phyloP scores from a whole-genome alignment of 2,329 filamentous ascomycete genomes.

The Raffaelea deltoideospora region DNA sequence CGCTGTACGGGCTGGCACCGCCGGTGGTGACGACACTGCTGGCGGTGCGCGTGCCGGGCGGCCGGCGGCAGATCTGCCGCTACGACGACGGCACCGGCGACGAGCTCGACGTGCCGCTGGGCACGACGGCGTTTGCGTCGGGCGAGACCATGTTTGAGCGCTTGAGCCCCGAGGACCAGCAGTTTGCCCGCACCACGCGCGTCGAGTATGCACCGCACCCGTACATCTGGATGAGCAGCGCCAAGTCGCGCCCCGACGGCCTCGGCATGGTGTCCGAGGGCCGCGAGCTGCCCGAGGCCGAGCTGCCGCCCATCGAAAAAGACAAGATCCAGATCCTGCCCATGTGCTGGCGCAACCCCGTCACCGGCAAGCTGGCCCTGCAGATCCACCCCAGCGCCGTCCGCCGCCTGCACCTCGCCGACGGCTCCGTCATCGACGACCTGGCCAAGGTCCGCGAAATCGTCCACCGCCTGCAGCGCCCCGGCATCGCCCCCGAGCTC shows the following conservation, averaged over 20 bases:
- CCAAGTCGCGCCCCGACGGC: constrained; percentile 51
- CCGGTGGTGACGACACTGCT: constrained; percentile 58
- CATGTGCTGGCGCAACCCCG: constrained; percentile 65
- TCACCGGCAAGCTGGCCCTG: constrained; percentile 52
- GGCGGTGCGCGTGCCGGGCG: constrained; percentile 59
- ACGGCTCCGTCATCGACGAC: constrained; percentile 56
- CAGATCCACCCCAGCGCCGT: constrained; percentile 63
- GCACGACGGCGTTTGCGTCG: constrained; percentile 62
- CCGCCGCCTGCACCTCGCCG: constrained; percentile 49
- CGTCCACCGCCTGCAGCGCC: constrained; percentile 55
- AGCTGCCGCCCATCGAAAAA: constrained; percentile 50
- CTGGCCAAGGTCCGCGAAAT: constrained; percentile 49
- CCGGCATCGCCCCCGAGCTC: constrained; percentile 50
- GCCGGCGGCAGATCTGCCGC: constrained; percentile 32
- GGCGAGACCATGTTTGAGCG: constrained; percentile 56
- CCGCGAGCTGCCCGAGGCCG: constrained; percentile 37
- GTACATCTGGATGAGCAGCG: constrained; percentile 66
- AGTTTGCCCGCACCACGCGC: constrained; percentile 49
- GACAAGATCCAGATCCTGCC: constrained; percentile 57
- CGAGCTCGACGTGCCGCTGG: constrained; percentile 51
- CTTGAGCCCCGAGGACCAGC: constrained; percentile 49
- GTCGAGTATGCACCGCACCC: constrained; percentile 68
- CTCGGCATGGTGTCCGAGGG: constrained; percentile 48
- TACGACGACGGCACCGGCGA: constrained; percentile 61
- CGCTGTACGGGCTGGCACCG: constrained; percentile 60